A percentile compares a stretch with the other conserved stretches of the same genome.
phyloP scores from a whole-genome alignment of 2,329 filamentous ascomycete genomes.

The Thielaviopsis ethacetica region DNA sequence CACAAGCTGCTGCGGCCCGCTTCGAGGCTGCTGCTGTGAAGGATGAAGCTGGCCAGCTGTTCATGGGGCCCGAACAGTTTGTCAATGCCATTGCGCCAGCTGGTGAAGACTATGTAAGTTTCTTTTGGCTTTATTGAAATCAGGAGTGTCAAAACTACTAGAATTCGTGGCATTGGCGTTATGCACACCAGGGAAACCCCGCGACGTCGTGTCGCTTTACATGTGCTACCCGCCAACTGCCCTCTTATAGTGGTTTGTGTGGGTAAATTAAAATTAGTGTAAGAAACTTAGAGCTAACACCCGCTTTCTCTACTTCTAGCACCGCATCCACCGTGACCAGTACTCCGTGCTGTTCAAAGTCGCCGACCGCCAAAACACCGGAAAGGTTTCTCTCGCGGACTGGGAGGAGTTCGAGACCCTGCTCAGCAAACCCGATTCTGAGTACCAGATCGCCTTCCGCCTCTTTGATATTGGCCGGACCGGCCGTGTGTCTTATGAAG shows the following conservation, averaged over 20 bases:
- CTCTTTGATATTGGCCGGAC: conserved; percentile 79
- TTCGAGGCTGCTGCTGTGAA: conserved; percentile 64
- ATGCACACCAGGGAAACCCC: not conserved
- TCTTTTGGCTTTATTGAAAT: not conserved
- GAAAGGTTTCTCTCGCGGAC: conserved; percentile 64
- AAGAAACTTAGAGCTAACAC: not conserved
- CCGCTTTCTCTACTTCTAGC: conserved; percentile 34
- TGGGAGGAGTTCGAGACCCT: conserved; percentile 93
- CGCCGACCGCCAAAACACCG: conserved; percentile 61
- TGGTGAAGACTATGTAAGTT: conserved; percentile 77
- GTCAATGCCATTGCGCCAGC: conserved; percentile 76
- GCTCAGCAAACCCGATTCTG: conserved; percentile 82
- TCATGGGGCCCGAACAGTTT: conserved; percentile 75
- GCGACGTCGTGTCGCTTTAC: not conserved
- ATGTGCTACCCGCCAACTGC: not conserved
- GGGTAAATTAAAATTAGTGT: not conserved
- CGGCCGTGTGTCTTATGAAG: conserved; percentile 76
- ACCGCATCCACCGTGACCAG: conserved; percentile 94
- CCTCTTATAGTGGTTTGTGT: not conserved
- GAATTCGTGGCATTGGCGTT: not conserved
- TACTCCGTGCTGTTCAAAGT: conserved; percentile 87
- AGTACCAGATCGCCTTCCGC: conserved; percentile 97
- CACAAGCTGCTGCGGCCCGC: conserved; percentile 34
- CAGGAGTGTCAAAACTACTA: not conserved
- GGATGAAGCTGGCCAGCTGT: conserved; percentile 62